These are phyloP conservation scores for Microglena sp. DNA, from an alignment of 139 green algal species.

Conservation along the genomic window DNA sequence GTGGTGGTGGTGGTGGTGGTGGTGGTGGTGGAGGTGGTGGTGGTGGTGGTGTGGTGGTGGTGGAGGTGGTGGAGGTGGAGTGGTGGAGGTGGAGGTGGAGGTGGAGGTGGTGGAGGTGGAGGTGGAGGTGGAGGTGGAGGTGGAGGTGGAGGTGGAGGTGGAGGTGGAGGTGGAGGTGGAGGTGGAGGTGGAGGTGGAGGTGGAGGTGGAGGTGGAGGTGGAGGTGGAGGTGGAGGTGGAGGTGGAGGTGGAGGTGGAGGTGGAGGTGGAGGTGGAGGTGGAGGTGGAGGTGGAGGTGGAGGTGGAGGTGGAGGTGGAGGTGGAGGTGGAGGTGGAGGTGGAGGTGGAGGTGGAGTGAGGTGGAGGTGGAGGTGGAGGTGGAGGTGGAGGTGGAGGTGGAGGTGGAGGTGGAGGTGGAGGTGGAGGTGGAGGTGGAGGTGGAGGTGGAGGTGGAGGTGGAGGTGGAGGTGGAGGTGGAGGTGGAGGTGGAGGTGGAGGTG, in stretches of 20 bases:
- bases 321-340: background rate
- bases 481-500: background rate
- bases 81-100: no score
- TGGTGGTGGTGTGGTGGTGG: no score
- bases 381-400: conserved; percentile 1
- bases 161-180: background rate
- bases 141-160: background rate
- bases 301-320: background rate
- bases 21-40: conserved; percentile 1
- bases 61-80: no score
- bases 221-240: background rate
- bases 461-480: background rate
- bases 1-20: no score
- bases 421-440: background rate
- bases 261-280: background rate
- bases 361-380: background rate
- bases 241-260: background rate
- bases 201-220: background rate
- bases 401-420: conserved; percentile 1
- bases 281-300: background rate
- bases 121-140: conserved; percentile 1
- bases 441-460: background rate
- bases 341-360: background rate
- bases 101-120: conserved; percentile 1
- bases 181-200: background rate